These are phyloP conservation scores for Komagataella pseudopastoris DNA, from an alignment of 805 yeast genomes.

Conservation along the genomic window DNA sequence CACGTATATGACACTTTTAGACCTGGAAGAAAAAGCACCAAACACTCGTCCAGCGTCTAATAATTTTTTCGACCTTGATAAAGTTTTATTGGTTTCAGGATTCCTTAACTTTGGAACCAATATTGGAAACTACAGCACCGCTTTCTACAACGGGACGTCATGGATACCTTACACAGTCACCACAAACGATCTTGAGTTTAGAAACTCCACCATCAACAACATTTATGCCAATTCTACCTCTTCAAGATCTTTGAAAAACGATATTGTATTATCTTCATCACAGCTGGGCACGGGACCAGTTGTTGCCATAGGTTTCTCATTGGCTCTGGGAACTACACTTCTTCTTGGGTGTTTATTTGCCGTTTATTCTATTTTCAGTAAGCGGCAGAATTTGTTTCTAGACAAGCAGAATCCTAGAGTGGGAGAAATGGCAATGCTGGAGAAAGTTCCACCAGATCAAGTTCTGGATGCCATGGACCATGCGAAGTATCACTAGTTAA, in stretches of 20 bases:
- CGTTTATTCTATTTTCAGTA: constrained; percentile 17
- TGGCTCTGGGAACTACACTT: constrained; percentile 40
- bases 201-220: constrained; percentile 11
- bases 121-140: constrained; percentile 43
- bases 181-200: constrained; percentile 13
- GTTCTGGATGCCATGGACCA: constrained; percentile 16
- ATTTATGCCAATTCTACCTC: constrained; percentile 13
- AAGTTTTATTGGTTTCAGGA: constrained; percentile 48
- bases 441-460: constrained; percentile 47
- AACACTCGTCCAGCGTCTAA: constrained; percentile 15
- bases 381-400: constrained; percentile 16
- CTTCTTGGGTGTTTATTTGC: constrained; percentile 27
- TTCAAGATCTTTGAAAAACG: constrained; percentile 4
- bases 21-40: constrained; percentile 10
- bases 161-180: constrained; percentile 60
- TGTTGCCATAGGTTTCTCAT: constrained; percentile 55
- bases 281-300: constrained; percentile 43
- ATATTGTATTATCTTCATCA: neutral
- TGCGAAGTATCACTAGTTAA: neutral
- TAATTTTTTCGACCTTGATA: constrained; percentile 26
- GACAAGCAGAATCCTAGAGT: constrained; percentile 38
- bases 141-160: constrained; percentile 44
- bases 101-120: constrained; percentile 28
- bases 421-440: constrained; percentile 46
- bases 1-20: constrained; percentile 30